phyloP scores from a whole-genome alignment of 1,139 yeast species.

The Yamadazyma diddensiae region DNA sequence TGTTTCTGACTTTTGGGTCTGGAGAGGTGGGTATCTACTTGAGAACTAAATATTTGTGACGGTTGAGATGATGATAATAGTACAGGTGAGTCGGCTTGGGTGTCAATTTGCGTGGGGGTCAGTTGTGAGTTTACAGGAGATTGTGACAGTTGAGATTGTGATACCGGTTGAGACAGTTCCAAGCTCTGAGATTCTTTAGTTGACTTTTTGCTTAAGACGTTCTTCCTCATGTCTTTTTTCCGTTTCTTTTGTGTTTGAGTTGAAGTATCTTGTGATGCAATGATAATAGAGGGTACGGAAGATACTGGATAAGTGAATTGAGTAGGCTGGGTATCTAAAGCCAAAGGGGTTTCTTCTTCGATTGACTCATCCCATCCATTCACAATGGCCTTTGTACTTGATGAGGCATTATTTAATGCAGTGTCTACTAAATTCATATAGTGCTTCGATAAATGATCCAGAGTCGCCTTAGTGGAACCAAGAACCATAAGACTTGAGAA shows the following conservation, averaged over 20 bases:
- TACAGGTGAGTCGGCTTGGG: background rate
- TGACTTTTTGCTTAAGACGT: conserved; percentile 1
- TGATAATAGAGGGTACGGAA: conserved; percentile 23
- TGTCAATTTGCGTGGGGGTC: background rate
- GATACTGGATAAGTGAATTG: conserved; percentile 11
- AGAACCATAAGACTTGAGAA: conserved; percentile 22
- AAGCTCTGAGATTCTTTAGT: background rate
- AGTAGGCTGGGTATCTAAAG: conserved; percentile 6
- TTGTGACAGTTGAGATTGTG: background rate
- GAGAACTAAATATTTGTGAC: conserved; percentile 1
- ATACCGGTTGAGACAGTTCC: background rate
- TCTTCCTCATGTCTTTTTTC: conserved; percentile 7
- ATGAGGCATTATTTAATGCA: conserved; percentile 16
- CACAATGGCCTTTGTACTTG: conserved; percentile 21
- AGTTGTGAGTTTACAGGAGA: background rate
- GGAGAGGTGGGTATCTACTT: background rate
- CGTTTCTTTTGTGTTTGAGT: conserved; percentile 9
- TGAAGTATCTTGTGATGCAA: conserved; percentile 19
- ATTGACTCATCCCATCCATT: conserved; percentile 25
- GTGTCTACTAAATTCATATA: conserved; percentile 12
- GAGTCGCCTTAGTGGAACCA: conserved; percentile 24
- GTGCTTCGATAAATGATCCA: conserved; percentile 10
- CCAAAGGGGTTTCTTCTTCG: conserved; percentile 6
- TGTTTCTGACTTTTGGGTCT: conserved; percentile 1
- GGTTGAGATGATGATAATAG: conserved; percentile 4